These are phyloP conservation scores for Flaveria robusta DNA, from an alignment of 129 eudicot genomes.

Conservation along the genomic window DNA sequence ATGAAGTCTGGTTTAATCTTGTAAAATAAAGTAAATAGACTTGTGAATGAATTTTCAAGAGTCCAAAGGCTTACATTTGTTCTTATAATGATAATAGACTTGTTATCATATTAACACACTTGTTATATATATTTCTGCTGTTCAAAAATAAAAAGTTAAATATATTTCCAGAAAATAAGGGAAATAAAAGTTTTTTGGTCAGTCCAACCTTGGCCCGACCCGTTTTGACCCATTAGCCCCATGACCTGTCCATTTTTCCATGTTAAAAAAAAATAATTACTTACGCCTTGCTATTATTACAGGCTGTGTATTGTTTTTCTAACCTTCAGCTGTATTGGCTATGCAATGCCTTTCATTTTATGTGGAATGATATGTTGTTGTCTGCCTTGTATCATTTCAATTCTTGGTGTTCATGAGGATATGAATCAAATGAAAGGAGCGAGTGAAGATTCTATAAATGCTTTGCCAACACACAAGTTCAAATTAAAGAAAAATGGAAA, in stretches of 20 bases:
- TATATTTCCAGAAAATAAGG: background rate
- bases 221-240: background rate
- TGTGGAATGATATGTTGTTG: conserved; percentile 84
- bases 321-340: conserved; percentile 72
- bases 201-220: background rate
- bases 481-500: conserved; percentile 48
- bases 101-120: background rate
- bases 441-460: conserved; percentile 60
- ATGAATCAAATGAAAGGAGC: conserved; percentile 67
- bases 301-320: conserved; percentile 73
- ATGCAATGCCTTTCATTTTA: conserved; percentile 80
- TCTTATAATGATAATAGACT: background rate
- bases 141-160: background rate
- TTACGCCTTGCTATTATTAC: conserved; percentile 25
- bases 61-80: background rate
- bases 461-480: conserved; percentile 67
- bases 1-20: background rate
- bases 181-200: background rate
- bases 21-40: background rate
- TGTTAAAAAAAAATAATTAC: background rate
- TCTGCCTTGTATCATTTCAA: conserved; percentile 69
- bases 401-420: conserved; percentile 74
- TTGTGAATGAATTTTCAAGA: background rate
- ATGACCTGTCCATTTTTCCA: background rate
- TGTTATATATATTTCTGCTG: background rate